phyloP scores from a whole-genome alignment of 139 green algal species.

The Closterium sp. region DNA sequence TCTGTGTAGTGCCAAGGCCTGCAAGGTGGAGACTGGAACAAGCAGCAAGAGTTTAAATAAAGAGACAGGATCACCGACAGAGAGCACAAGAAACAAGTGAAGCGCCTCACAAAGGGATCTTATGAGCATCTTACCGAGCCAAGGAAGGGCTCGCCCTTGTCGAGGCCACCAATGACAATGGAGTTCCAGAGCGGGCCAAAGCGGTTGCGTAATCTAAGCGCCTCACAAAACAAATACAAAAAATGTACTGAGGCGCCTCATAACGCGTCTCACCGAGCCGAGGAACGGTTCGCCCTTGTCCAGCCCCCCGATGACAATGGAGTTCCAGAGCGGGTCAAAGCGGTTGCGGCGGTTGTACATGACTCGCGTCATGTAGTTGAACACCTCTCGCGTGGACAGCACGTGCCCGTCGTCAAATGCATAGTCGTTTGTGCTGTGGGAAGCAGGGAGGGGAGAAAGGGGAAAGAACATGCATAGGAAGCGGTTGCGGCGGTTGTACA shows the following conservation, averaged over 20 bases:
- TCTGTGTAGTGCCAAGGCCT: too few relatives aligned
- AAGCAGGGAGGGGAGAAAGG: too few relatives aligned
- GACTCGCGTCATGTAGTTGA: slow-evolving; percentile 87
- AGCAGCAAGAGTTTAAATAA: neutral
- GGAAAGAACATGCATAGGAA: too few relatives aligned
- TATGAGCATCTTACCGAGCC: slow-evolving; percentile 30
- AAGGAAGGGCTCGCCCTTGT: slow-evolving; percentile 55
- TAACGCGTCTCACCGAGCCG: slow-evolving; percentile 13
- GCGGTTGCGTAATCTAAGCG: too few relatives aligned
- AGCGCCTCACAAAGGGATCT: too few relatives aligned
- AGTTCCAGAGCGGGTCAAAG: slow-evolving; percentile 91
- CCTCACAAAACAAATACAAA: too few relatives aligned
- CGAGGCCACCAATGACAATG: slow-evolving; percentile 81
- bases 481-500: slow-evolving; percentile 83
- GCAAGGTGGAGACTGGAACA: neutral
- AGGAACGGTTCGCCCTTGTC: slow-evolving; percentile 56
- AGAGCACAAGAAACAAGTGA: too few relatives aligned
- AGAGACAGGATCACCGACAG: too few relatives aligned
- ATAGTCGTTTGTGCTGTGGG: slow-evolving; percentile 77
- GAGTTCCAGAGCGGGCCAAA: slow-evolving; percentile 91
- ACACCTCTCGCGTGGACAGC: slow-evolving; percentile 74
- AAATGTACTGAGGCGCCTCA: too few relatives aligned
- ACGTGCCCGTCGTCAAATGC: slow-evolving; percentile 82
- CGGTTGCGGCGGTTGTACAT: slow-evolving; percentile 87
- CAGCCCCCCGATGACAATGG: slow-evolving; percentile 82